These are phyloP conservation scores for Nannochloropsis gaditana DNA, from an alignment of 108 stramenopile genomes.

Conservation along the genomic window DNA sequence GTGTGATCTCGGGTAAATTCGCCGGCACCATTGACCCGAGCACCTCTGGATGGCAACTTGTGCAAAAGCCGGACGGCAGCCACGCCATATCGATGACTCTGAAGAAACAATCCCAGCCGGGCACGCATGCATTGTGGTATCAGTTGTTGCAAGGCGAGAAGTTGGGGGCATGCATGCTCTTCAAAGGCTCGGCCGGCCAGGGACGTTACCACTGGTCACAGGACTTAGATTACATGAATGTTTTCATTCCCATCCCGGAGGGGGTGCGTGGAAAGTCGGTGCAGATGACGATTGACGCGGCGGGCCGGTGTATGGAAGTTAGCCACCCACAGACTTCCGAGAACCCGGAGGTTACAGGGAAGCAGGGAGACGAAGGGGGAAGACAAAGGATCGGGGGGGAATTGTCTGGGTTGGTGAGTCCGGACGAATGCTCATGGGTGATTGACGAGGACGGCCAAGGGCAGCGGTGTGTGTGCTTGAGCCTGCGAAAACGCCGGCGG, in stretches of 20 bases:
- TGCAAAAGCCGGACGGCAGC: constrained; percentile 7
- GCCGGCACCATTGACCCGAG: not conserved
- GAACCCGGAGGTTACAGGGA: not conserved
- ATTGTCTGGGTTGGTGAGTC: not conserved
- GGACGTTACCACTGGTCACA: not conserved
- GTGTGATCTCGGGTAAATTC: not conserved
- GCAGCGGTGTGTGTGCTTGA: constrained; percentile 5
- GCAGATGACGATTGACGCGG: not conserved
- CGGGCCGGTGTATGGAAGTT: not conserved
- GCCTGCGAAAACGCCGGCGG: not conserved
- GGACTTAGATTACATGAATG: constrained; percentile 20
- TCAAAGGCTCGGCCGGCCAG: not conserved
- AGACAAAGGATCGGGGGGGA: not conserved
- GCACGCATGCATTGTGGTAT: constrained; percentile 16
- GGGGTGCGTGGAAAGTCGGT: not conserved
- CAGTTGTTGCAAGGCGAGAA: constrained; percentile 16
- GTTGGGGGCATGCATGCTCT: not conserved
- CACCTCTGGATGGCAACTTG: constrained; percentile 16
- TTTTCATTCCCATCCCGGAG: not conserved
- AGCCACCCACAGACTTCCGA: not conserved
- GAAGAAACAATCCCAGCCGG: not conserved
- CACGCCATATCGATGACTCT: not conserved
- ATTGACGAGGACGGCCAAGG: not conserved
- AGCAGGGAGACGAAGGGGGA: not conserved
- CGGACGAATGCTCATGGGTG: not conserved